Evolutionary conservation across 352 stramenopile genomes (phyloP).

Genomic region (Phytophthora vignae): DNA sequence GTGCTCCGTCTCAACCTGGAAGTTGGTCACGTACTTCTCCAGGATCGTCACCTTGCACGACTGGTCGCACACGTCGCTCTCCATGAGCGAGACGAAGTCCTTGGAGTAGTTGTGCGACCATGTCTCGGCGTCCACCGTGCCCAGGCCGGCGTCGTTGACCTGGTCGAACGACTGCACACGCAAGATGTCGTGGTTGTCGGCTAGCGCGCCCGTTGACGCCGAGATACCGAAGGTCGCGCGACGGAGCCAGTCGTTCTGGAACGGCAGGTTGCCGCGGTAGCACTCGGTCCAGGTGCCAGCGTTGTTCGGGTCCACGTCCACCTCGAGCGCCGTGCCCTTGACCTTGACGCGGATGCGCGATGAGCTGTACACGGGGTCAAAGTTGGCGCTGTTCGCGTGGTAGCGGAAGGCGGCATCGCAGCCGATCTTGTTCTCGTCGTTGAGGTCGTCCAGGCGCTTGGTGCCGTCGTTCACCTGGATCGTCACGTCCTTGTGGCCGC

Average conservation of each 20-base stretch:
- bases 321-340: conserved; percentile 56
- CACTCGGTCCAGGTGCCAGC: conserved; percentile 66
- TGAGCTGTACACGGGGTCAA: conserved; percentile 77
- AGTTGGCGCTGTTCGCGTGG: conserved; percentile 71
- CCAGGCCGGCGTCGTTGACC: conserved; percentile 60
- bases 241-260: conserved; percentile 72
- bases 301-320: conserved; percentile 73
- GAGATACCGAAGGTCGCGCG: conserved; percentile 74
- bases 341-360: conserved; percentile 73
- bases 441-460: conserved; percentile 72
- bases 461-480: conserved; percentile 81
- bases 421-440: conserved; percentile 77
- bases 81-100: conserved; percentile 73
- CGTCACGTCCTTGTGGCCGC: conserved; percentile 85
- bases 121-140: conserved; percentile 68
- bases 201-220: conserved; percentile 77
- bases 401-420: conserved; percentile 84
- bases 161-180: conserved; percentile 73
- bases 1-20: conserved; percentile 85
- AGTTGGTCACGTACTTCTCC: conserved; percentile 84
- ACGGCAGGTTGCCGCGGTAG: conserved; percentile 73
- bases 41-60: conserved; percentile 85
- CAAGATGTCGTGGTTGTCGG: conserved; percentile 88
- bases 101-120: conserved; percentile 90
- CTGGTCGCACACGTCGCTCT: conserved; percentile 69